Conservation (phyloP, 768 basidiomycete species). For the Pleurotus platypus region DNA sequence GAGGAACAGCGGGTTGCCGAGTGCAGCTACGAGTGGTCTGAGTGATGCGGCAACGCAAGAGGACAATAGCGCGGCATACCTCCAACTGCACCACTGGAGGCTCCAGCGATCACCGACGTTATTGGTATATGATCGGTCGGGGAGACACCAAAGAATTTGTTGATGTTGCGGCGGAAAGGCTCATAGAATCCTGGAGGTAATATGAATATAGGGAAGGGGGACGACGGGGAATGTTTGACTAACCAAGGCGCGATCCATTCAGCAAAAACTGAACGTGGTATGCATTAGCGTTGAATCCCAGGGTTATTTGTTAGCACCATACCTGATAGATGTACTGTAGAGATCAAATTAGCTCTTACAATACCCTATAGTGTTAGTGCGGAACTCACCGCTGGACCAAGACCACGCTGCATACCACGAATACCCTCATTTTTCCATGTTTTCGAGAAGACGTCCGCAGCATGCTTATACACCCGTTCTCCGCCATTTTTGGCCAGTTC, state of each 20-base stretch:
- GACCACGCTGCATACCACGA: constrained; percentile 88
- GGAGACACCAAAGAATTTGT: constrained; percentile 61
- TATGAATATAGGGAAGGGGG: background rate
- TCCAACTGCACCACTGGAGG: constrained; percentile 86
- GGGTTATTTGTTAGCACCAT: constrained; percentile 20
- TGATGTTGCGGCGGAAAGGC: constrained; percentile 74
- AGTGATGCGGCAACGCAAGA: background rate
- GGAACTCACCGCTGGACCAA: constrained; percentile 76
- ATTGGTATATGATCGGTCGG: constrained; percentile 64
- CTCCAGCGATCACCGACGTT: constrained; percentile 85
- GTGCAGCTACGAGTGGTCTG: constrained; percentile 39
- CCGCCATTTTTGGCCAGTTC: constrained; percentile 79
- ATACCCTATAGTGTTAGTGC: background rate
- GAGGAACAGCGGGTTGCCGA: constrained; percentile 91
- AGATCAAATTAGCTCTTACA: background rate
- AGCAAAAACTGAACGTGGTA: constrained; percentile 64
- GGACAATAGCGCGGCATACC: constrained; percentile 39
- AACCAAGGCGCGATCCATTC: constrained; percentile 89
- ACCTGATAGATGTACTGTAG: constrained; percentile 88
- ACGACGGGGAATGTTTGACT: constrained; percentile 9
- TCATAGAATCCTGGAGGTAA: constrained; percentile 84
- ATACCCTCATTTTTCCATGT: constrained; percentile 90
- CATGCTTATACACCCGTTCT: constrained; percentile 81
- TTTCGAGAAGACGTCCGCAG: constrained; percentile 81
- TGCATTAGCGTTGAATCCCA: constrained; percentile 8